phyloP scores from a whole-genome alignment of 164 flowering plant genomes.

The Annona cherimola region DNA sequence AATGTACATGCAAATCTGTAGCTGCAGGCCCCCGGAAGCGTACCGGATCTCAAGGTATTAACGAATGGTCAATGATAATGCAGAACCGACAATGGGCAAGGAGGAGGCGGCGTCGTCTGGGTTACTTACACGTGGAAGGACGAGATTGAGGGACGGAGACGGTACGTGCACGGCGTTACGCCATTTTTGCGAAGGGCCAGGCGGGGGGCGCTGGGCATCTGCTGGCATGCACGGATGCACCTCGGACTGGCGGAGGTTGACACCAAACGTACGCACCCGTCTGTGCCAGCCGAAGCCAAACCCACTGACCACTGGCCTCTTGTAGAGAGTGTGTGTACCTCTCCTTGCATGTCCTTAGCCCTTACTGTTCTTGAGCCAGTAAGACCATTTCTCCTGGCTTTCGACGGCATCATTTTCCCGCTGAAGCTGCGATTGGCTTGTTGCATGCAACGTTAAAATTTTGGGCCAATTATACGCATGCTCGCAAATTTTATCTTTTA shows the following conservation, averaged over 20 bases:
- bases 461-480: background rate
- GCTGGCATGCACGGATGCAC: background rate
- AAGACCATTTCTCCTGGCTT: too few relatives aligned
- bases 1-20: too few relatives aligned
- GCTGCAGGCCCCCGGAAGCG: background rate
- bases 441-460: background rate
- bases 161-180: background rate
- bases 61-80: too few relatives aligned
- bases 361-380: background rate
- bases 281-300: background rate
- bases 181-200: background rate
- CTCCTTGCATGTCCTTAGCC: background rate
- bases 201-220: background rate
- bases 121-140: background rate
- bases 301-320: too few relatives aligned
- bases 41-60: background rate
- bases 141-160: background rate
- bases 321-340: background rate
- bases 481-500: too few relatives aligned
- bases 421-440: background rate
- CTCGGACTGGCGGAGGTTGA: background rate
- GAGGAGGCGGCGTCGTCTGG: background rate
- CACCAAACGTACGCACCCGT: background rate
- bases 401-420: too few relatives aligned
- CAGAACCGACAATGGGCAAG: background rate